A percentile compares a stretch with the other conserved stretches of the same genome.
phyloP scores from a whole-genome alignment of 129 eudicot species.

The Centrapalus pauciflorus region DNA sequence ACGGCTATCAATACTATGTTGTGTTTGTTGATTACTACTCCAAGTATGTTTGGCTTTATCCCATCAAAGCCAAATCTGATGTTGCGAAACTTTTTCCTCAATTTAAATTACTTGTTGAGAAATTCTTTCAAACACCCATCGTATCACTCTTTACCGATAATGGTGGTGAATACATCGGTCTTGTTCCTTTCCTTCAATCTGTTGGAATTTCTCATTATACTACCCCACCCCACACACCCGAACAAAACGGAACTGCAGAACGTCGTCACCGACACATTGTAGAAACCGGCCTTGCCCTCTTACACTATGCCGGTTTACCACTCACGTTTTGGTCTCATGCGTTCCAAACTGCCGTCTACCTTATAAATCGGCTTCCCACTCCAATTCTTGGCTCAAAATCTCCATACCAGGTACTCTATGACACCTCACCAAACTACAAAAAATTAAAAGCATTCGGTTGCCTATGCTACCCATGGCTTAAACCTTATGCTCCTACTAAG shows the following conservation, averaged over 20 bases:
- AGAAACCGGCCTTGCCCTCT: constrained; percentile 13
- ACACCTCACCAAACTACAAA: not conserved
- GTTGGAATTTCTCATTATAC: constrained; percentile 1
- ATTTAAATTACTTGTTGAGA: constrained; percentile 11
- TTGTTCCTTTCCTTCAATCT: not conserved
- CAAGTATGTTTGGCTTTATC: too few relatives aligned
- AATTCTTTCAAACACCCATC: not conserved
- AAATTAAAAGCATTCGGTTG: constrained; percentile 5
- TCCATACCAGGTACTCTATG: not conserved
- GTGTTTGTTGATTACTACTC: constrained; percentile 10
- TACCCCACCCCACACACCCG: constrained; percentile 21
- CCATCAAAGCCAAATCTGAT: too few relatives aligned
- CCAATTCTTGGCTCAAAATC: not conserved
- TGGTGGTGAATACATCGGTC: constrained; percentile 6
- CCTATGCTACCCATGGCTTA: constrained; percentile 13
- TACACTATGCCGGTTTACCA: constrained; percentile 1
- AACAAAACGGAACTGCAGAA: constrained; percentile 10
- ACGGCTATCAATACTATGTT: not conserved
- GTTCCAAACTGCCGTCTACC: not conserved
- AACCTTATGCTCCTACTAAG: constrained; percentile 9
- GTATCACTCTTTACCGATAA: not conserved
- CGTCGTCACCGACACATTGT: constrained; percentile 10
- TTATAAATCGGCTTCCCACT: not conserved
- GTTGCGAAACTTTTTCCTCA: too few relatives aligned
- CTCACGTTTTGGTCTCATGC: not conserved